Conservation (phyloP, 208 protist genomes). For the Leishmania arabica region DNA sequence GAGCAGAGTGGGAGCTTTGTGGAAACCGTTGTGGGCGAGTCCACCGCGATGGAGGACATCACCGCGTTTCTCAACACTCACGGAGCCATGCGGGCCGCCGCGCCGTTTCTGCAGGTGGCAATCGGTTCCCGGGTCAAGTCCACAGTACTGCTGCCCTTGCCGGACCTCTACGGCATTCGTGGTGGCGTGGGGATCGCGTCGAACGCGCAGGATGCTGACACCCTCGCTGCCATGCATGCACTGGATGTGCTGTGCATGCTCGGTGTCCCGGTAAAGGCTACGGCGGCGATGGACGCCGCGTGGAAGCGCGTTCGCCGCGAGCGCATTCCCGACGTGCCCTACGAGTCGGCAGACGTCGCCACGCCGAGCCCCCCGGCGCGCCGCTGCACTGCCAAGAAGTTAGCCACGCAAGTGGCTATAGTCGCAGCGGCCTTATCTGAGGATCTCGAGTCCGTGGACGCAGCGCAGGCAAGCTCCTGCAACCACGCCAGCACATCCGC, state of each 20-base stretch:
- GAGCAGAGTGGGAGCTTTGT: constrained; percentile 59
- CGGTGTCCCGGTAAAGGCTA: constrained; percentile 39
- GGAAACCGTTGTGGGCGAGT: constrained; percentile 54
- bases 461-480: background rate
- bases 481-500: background rate
- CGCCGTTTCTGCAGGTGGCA: constrained; percentile 62
- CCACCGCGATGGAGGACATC: constrained; percentile 46
- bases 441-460: background rate
- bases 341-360: constrained; percentile 1
- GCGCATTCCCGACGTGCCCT: constrained; percentile 17
- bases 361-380: constrained; percentile 44
- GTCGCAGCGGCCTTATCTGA: background rate
- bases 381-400: constrained; percentile 23
- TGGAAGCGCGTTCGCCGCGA: constrained; percentile 27
- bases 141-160: constrained; percentile 79
- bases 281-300: constrained; percentile 6
- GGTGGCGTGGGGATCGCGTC: constrained; percentile 80
- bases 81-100: constrained; percentile 33
- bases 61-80: constrained; percentile 43
- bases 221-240: constrained; percentile 85
- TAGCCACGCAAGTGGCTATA: constrained; percentile 5
- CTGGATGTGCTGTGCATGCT: constrained; percentile 73
- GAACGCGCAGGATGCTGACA: constrained; percentile 49
- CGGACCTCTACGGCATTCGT: constrained; percentile 69
- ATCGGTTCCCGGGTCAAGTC: constrained; percentile 55